Base-by-base conservation (phyloP, 177 flowering plant species). In the Telopea speciosissima region DNA sequence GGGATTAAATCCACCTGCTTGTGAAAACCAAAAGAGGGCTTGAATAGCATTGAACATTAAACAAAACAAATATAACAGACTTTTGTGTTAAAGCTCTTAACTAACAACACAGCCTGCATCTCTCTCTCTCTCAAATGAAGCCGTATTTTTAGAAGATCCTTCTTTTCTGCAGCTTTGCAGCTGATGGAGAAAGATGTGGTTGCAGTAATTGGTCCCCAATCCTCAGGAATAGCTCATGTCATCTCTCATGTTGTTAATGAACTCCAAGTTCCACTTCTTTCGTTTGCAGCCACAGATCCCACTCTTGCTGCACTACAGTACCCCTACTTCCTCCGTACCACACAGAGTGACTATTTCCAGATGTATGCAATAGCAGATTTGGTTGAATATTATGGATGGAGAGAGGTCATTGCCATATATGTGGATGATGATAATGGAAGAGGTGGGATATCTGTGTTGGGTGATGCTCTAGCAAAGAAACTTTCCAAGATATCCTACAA, bases 401-500 rank as follows among this genome's bases (percentile, higher is more conserved):
- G 78, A 72, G 92, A 93, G 78, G 90, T 91, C 2, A 83, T 93
- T 70, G 89, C 97, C 52, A 85, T 93, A 54, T 91, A 73, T 71
- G 89, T 89, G 26, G 98, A 93, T 75, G 89, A 91, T 82, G 98
- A 91, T 78, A 83, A 85, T 73, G 98, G 97, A n/a, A 83, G 97
- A 78, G 83, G 68, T 74, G 98, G 97, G 58, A 83, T 91, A 64
- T 81, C 93, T 23, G 83, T 72, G 11, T 71, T 93, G 60, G 92
- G 91, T 26, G 96, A 91, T 81, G 91, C 89, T 10, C 83, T 93
- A 66, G 87, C 91, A 58, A 77, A 75, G 81, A 87, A 81, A 28
- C 90, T 93, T 63, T 80, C 85, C 23, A 91, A 85, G 80, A 87
- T 93, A 36, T 80, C 96, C 42, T 85, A 84, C 76, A 91, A 90